Conservation (phyloP, 768 basidiomycete genomes). For the Tricholoma bakamatsutake region DNA sequence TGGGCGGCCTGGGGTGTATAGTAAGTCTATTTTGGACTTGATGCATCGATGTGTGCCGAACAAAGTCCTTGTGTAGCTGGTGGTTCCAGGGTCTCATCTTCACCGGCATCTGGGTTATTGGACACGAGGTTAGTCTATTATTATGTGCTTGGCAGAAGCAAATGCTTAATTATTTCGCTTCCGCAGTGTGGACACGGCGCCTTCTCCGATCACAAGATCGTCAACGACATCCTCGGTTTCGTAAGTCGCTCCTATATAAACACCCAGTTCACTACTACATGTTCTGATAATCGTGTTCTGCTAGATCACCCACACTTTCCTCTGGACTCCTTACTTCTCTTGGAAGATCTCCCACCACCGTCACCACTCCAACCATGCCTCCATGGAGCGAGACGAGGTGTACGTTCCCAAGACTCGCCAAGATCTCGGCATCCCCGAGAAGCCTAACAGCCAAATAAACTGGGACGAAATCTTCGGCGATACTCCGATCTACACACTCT, state of each 20-base stretch:
- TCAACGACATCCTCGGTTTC: conserved; percentile 48
- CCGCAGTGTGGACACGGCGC: conserved; percentile 51
- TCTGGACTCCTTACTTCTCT: conserved; percentile 50
- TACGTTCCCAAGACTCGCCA: conserved; percentile 58
- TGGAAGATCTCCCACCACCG: conserved; percentile 53
- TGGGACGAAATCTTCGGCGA: conserved; percentile 55
- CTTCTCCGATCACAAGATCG: conserved; percentile 40
- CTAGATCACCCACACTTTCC: conserved; percentile 38
- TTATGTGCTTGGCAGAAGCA: neutral
- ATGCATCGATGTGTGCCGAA: neutral
- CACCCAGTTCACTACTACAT: conserved; percentile 7
- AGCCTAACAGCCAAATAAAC: conserved; percentile 31
- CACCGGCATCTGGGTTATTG: conserved; percentile 55
- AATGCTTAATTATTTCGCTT: conserved; percentile 1
- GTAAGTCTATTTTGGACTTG: conserved; percentile 24
- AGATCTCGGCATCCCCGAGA: conserved; percentile 46
- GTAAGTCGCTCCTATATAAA: conserved; percentile 25
- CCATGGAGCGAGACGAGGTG: conserved; percentile 50
- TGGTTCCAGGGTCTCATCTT: conserved; percentile 60
- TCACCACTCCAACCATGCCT: conserved; percentile 46
- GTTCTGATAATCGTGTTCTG: neutral
- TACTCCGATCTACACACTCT: conserved; percentile 55
- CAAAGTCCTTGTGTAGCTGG: conserved; percentile 32
- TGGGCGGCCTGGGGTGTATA: conserved; percentile 43
- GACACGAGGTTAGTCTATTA: conserved; percentile 39